These are phyloP conservation scores for Cenchrus fungigraminus DNA, from an alignment of 176 grass and related monocot species.

Conservation along the genomic window DNA sequence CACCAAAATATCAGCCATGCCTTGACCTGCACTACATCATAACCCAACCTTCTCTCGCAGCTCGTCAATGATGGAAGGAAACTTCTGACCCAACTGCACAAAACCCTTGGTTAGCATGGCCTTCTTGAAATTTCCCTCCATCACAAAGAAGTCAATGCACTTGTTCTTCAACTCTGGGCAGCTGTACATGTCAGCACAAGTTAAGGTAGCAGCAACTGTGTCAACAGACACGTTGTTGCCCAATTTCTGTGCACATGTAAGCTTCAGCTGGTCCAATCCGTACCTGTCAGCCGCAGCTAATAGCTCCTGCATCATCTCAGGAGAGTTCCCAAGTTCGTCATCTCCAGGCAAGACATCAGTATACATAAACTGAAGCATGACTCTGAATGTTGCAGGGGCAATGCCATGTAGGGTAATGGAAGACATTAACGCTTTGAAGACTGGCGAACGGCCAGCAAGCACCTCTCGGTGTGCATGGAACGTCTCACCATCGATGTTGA, in stretches of 20 bases:
- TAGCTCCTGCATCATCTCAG: neutral
- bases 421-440: neutral
- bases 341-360: conserved; percentile 39
- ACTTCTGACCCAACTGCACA: conserved; percentile 27
- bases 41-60: neutral
- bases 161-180: conserved; percentile 51
- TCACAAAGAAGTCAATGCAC: conserved; percentile 53
- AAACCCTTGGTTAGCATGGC: conserved; percentile 34
- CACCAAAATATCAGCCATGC: neutral
- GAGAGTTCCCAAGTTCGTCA: neutral
- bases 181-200: conserved; percentile 50
- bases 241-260: conserved; percentile 46
- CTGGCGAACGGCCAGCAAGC: neutral
- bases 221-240: conserved; percentile 35
- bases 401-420: conserved; percentile 35
- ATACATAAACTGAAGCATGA: conserved; percentile 58
- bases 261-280: conserved; percentile 51
- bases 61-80: conserved; percentile 23
- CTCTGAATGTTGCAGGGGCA: conserved; percentile 23
- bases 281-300: conserved; percentile 64
- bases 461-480: neutral
- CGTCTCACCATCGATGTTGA: conserved; percentile 11
- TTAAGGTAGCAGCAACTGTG: conserved; percentile 40
- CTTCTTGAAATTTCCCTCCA: conserved; percentile 46
- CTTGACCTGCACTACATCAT: neutral